Conservation (phyloP, 192 early-diverging fungal species). For the Podochytrium sp. region DNA sequence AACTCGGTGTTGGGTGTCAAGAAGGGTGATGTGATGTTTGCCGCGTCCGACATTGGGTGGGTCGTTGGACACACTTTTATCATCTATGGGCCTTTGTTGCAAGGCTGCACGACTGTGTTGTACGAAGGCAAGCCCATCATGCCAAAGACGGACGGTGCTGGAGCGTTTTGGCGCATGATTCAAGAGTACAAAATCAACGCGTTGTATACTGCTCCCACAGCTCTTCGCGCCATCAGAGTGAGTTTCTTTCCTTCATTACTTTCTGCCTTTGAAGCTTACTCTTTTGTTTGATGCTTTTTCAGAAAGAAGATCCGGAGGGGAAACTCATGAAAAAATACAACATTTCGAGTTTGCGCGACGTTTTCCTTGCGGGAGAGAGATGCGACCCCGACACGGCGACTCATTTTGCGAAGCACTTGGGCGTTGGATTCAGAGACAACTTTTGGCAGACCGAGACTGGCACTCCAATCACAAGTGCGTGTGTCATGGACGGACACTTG, state of each 20-base stretch:
- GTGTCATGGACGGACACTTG: slow-evolving; percentile 37
- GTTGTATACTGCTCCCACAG: slow-evolving; percentile 85
- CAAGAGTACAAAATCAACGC: slow-evolving; percentile 75
- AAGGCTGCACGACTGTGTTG: slow-evolving; percentile 76
- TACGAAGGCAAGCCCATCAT: slow-evolving; percentile 84
- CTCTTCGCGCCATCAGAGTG: slow-evolving; percentile 65
- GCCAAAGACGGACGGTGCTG: slow-evolving; percentile 73
- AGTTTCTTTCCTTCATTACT: background rate
- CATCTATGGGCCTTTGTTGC: slow-evolving; percentile 78
- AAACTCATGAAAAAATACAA: slow-evolving; percentile 61
- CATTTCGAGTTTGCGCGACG: slow-evolving; percentile 60
- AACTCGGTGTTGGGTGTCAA: slow-evolving; percentile 71
- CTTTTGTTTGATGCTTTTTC: background rate
- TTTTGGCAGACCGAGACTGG: slow-evolving; percentile 91
- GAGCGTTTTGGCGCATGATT: slow-evolving; percentile 77
- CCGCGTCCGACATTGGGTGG: slow-evolving; percentile 88
- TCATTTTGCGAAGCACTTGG: slow-evolving; percentile 50
- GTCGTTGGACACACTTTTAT: slow-evolving; percentile 85
- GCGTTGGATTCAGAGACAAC: slow-evolving; percentile 73
- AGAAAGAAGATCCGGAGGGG: slow-evolving; percentile 70
- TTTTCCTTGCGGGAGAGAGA: slow-evolving; percentile 84
- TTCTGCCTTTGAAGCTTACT: too few relatives aligned
- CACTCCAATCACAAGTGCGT: slow-evolving; percentile 77
- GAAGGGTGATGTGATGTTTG: slow-evolving; percentile 79
- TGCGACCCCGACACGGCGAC: slow-evolving; percentile 77